These are phyloP conservation scores for Pythium phragmiticola DNA, from an alignment of 352 stramenopile genomes.

Conservation along the genomic window DNA sequence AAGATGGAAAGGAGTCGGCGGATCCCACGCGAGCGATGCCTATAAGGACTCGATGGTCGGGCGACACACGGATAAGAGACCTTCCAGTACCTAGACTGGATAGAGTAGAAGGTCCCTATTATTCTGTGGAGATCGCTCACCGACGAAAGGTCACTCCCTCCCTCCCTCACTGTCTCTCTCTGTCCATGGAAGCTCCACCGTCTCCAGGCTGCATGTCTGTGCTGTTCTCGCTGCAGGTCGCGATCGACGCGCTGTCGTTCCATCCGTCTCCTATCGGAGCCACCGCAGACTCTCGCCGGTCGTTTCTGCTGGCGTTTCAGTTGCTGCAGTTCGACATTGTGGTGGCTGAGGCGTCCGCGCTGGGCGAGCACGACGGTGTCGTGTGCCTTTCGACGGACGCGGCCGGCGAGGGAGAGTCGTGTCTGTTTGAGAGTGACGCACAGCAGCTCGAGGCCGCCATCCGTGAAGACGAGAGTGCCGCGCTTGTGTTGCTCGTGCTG, in stretches of 20 bases:
- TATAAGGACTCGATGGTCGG: too few relatives aligned
- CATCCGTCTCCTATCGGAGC: neutral
- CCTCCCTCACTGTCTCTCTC: too few relatives aligned
- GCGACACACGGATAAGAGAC: too few relatives aligned
- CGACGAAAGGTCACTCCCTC: neutral
- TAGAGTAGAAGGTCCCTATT: too few relatives aligned
- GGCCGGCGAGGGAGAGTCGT: constrained; percentile 12
- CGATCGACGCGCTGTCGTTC: constrained; percentile 1
- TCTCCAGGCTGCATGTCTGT: neutral
- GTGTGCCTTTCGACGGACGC: neutral
- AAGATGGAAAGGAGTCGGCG: too few relatives aligned
- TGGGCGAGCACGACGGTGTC: neutral
- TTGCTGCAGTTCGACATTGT: constrained; percentile 26
- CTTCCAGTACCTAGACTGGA: too few relatives aligned
- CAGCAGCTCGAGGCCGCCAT: constrained; percentile 9
- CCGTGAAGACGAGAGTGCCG: constrained; percentile 4
- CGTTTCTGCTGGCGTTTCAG: constrained; percentile 24
- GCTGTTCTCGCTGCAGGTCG: constrained; percentile 25
- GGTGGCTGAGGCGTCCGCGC: constrained; percentile 7
- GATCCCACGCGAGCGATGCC: too few relatives aligned
- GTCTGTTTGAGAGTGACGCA: constrained; percentile 22
- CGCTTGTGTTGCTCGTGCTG: constrained; percentile 23
- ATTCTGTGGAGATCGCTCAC: too few relatives aligned
- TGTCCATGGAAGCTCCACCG: neutral
- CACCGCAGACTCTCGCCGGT: neutral